Evolutionary conservation across 139 green algal species (phyloP), one percentile per base, ranked within the genome.

Genomic region (Raphidocelis subcapitata): DNA sequence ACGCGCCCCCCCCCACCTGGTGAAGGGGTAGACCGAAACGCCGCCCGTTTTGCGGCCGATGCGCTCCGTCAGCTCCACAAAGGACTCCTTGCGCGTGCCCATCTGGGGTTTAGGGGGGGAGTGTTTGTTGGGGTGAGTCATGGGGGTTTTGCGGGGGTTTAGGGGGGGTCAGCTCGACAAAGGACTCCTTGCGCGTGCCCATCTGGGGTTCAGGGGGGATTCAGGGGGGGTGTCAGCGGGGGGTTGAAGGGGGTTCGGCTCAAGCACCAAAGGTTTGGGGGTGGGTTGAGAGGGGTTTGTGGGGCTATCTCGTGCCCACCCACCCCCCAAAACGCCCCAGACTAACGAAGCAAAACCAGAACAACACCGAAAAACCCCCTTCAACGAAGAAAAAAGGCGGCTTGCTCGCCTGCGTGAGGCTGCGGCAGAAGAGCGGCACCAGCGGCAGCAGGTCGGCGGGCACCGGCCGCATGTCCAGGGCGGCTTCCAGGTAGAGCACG

Each of bases 1-100:
- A n/a, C n/a, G n/a, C n/a, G n/a, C n/a, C n/a, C 79, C 81, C 33
- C 80, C 72, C 69, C 60, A 55, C 28, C 81, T 87, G n/a, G 88
- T 92, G 57, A 97, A 96, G 36, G 95, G 92, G 68, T 88, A 98
- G 33, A 96, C 85, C 36, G 71, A 88, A 44, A 99, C 65, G 46
- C 96, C 96, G 24, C 96, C 96, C 18, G 96, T 99, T 84, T 97
- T 98, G 73, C 92, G 87, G 12, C 93, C 96, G 76, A 99, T 99
- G 73, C 91, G 84, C 83, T 99, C 92, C 2, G 90, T 97, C 35
- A 99, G 86, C 79, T 98, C 84, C 5, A 99, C 79, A 55, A 99
- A 97, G 73, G 59, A 86, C 81, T 97, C 90, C 36, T 85, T 89
- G 15, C 62, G 21, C 10, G 73, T 73, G 64, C 73, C 65, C 73